Conservation (phyloP, 2,329 filamentous ascomycete species). For the Malbranchea cinnamomea region DNA sequence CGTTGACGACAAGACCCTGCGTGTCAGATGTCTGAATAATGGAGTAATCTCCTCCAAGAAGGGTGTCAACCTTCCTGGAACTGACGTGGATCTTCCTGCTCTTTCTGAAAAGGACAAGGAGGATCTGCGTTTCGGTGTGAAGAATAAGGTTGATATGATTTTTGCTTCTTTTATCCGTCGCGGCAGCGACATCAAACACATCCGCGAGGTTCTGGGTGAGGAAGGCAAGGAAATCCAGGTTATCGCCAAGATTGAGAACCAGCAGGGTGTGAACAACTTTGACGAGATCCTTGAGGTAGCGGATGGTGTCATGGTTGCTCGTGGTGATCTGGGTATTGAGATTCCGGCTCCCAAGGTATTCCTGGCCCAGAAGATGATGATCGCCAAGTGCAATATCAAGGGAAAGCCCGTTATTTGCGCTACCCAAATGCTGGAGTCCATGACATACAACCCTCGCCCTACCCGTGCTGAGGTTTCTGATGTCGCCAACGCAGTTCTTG, state of each 20-base stretch:
- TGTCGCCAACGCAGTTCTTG: conserved; percentile 93
- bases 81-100: conserved; percentile 92
- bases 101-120: conserved; percentile 96
- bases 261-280: conserved; percentile 99
- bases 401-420: conserved; percentile 98
- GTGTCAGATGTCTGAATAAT: conserved; percentile 83
- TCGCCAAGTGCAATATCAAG: conserved; percentile 98
- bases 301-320: conserved; percentile 98
- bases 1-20: conserved; percentile 76
- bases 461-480: conserved; percentile 98
- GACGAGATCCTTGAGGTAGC: conserved; percentile 90
- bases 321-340: conserved; percentile 96
- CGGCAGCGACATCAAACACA: conserved; percentile 81
- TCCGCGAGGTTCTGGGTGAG: conserved; percentile 78
- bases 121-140: conserved; percentile 88
- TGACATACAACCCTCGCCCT: conserved; percentile 99
- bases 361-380: conserved; percentile 99
- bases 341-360: conserved; percentile 98
- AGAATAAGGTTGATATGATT: conserved; percentile 98
- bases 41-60: conserved; percentile 98
- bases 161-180: conserved; percentile 97
- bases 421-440: conserved; percentile 99
- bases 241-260: conserved; percentile 99
- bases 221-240: conserved; percentile 96
- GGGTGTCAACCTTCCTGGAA: conserved; percentile 98